Evolutionary conservation across 2,329 filamentous ascomycete genomes (phyloP), one percentile per base, ranked within the genome.

Genomic region (Bisporella sp.): DNA sequence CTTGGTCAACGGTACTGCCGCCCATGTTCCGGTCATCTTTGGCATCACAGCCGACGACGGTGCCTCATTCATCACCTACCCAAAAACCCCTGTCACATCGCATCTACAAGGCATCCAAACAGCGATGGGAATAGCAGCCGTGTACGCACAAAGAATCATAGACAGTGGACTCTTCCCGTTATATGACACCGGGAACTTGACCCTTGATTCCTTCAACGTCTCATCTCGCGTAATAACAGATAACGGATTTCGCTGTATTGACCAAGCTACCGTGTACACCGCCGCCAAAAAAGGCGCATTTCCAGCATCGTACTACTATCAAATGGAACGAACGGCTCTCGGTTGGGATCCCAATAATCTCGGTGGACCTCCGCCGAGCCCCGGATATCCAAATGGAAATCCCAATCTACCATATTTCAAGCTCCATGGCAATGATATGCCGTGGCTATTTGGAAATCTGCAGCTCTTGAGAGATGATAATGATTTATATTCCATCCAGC

Each of bases 121-220:
- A 5, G 69, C 70, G 0, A 69, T 78, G 0, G 67, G 70, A 1
- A 76, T 79, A 52, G 70, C 71, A 9, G 62, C 66, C 4, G 67
- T 68, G 1, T 68, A 71, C 31, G 69, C 69, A 1, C 63, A 69
- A 32, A 58, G 58, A 5, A 69, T 75, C 47, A 70, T 73, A 32
- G 59, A 73, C 40, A 71, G 69, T 4, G 69, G 70, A 0, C 68
- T 79, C 6, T 76, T 78, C 54, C 75, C 76, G 0, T 65, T 69
- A 33, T 70, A 71, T 47, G 61, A 68, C 42, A 73, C 73, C 0
- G 71, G 73, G 3, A 78, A 80, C 45, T 51, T 74, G 5, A 78
- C 76, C 0, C 67, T 79, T 3, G 73, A 80, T 55, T 68, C 73
- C 2, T 79, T 78, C 68, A 79, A 79, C 52, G 72, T 78, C 3